phyloP scores from a whole-genome alignment of 176 grass and related monocot genomes.

The Typha latifolia region DNA sequence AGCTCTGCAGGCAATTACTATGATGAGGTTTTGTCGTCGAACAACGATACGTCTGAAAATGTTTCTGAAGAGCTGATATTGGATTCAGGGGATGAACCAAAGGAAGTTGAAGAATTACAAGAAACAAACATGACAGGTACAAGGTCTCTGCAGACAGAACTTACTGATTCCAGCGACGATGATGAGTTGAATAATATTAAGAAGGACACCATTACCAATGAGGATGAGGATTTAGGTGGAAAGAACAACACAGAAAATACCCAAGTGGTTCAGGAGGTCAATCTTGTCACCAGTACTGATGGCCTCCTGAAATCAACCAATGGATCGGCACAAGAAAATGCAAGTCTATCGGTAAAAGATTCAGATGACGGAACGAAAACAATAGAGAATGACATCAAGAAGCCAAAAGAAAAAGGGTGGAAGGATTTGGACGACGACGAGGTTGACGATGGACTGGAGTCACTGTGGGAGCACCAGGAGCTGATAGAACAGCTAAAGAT shows the following conservation, averaged over 20 bases:
- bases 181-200: constrained; percentile 5
- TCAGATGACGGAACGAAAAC: constrained; percentile 23
- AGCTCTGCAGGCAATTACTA: background rate
- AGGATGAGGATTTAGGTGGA: constrained; percentile 8
- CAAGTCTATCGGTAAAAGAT: constrained; percentile 25
- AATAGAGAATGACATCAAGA: constrained; percentile 10
- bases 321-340: background rate
- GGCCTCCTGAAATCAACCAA: background rate
- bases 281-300: constrained; percentile 3
- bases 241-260: background rate
- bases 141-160: background rate
- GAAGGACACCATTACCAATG: background rate
- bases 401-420: constrained; percentile 31
- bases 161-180: constrained; percentile 1
- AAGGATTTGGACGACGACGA: constrained; percentile 60
- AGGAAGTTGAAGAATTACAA: background rate
- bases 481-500: constrained; percentile 88
- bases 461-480: constrained; percentile 93
- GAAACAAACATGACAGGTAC: constrained; percentile 11
- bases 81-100: background rate
- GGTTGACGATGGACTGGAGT: constrained; percentile 73
- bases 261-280: constrained; percentile 6
- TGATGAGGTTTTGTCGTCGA: background rate
- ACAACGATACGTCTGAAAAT: background rate
- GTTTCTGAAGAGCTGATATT: too few species aligned